Percentiles rank a stretch among this genome's conserved stretches.
Evolutionary conservation across 2,329 filamentous ascomycete genomes (phyloP).

Genomic region (Elsinoe arachidis): DNA sequence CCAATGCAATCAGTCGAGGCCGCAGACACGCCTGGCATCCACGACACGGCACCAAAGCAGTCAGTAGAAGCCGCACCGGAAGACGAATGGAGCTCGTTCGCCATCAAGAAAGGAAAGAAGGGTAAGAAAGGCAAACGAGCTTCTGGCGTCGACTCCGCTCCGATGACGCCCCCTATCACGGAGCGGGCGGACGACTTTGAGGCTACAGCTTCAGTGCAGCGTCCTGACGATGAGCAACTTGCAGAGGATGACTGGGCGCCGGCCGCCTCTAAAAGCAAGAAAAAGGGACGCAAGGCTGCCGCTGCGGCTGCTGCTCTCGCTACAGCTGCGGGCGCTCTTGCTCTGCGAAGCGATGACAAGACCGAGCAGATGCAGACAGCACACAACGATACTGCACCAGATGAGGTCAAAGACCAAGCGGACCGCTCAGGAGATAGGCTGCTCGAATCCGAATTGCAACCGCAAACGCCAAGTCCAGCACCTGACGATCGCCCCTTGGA

Average conservation of each 20-base stretch:
- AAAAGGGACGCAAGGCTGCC: conserved; percentile 19
- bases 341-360: neutral
- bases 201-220: no score
- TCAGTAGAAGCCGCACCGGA: neutral
- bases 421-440: no score
- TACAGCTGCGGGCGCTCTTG: neutral
- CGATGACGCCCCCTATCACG: no score
- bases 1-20: no score
- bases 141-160: neutral
- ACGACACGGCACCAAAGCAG: neutral
- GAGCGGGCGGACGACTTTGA: no score
- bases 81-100: conserved; percentile 5
- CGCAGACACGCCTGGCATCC: no score
- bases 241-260: conserved; percentile 15
- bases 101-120: conserved; percentile 24
- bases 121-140: conserved; percentile 14
- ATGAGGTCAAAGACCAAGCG: no score
- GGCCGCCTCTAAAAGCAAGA: conserved; percentile 20
- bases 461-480: neutral
- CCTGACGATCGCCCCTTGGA: neutral
- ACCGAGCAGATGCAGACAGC: neutral
- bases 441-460: no score
- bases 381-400: no score
- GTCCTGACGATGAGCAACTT: conserved; percentile 20
- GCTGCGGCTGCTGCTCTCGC: neutral